Conservation (phyloP, 331 rosid genomes). For the Acacia pycnantha region DNA sequence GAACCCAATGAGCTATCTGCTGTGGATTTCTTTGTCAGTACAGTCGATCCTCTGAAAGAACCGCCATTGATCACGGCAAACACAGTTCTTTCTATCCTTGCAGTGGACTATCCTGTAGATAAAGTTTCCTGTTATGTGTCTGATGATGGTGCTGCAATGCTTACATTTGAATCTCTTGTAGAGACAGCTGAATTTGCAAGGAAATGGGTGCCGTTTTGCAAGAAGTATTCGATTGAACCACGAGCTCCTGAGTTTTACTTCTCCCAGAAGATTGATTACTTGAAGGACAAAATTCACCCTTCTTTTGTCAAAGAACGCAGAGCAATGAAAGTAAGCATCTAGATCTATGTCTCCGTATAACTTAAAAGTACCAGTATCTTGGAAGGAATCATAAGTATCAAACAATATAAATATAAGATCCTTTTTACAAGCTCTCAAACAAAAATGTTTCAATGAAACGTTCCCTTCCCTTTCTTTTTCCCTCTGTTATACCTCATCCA, state of each 20-base stretch:
- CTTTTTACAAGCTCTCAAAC: neutral
- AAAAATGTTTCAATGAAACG: neutral
- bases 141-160: slow-evolving; percentile 99
- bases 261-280: slow-evolving; percentile 94
- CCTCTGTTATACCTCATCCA: neutral
- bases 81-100: slow-evolving; percentile 97
- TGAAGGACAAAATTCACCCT: slow-evolving; percentile 93
- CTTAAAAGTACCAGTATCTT: neutral
- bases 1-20: slow-evolving; percentile 79
- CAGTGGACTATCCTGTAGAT: slow-evolving; percentile 95
- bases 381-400: neutral
- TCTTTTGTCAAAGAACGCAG: slow-evolving; percentile 98
- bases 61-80: slow-evolving; percentile 96
- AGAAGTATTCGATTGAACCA: slow-evolving; percentile 86
- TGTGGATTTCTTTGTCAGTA: slow-evolving; percentile 98
- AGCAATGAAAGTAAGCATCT: slow-evolving; percentile 84
- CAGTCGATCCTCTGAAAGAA: slow-evolving; percentile 96
- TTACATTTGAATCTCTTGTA: slow-evolving; percentile 87
- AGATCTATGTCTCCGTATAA: slow-evolving; percentile 25
- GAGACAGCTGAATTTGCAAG: slow-evolving; percentile 96
- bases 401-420: too few species aligned
- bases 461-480: neutral
- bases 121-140: slow-evolving; percentile 96
- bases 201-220: slow-evolving; percentile 97
- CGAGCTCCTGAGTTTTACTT: slow-evolving; percentile 98